These are phyloP conservation scores for Phytophthora ohioensis DNA, from an alignment of 352 stramenopile species.

Conservation along the genomic window DNA sequence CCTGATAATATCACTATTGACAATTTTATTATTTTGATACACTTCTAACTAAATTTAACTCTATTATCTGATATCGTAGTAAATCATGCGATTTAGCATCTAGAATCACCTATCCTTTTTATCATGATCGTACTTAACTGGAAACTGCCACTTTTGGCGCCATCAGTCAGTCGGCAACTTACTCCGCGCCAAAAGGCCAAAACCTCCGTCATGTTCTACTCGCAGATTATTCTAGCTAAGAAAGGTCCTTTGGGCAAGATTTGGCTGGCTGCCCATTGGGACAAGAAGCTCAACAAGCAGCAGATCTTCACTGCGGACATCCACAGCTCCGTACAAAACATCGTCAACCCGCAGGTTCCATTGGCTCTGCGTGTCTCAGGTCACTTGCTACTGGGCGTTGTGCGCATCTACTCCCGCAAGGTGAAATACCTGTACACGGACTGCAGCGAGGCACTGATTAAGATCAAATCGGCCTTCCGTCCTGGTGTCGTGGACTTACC, in stretches of 20 bases:
- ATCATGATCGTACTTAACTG: conserved; percentile 17
- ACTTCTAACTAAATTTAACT: too few species aligned
- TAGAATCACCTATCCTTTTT: not conserved
- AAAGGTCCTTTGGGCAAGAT: conserved; percentile 99
- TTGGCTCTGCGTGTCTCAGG: conserved; percentile 97
- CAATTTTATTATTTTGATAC: not conserved
- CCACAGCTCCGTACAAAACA: conserved; percentile 95
- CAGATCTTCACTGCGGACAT: conserved; percentile 99
- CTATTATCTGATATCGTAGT: too few species aligned
- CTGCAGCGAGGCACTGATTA: conserved; percentile 98
- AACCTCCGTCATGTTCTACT: conserved; percentile 96
- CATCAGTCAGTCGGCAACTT: conserved; percentile 33
- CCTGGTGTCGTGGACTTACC: conserved; percentile 85
- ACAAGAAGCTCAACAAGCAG: conserved; percentile 99
- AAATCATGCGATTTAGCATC: not conserved
- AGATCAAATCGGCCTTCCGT: conserved; percentile 98
- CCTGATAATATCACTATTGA: not conserved
- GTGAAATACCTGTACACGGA: conserved; percentile 98
- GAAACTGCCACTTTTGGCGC: conserved; percentile 11
- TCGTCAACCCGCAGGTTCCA: conserved; percentile 97
- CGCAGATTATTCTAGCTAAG: conserved; percentile 99
- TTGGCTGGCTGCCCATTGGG: conserved; percentile 99
- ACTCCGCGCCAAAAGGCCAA: not conserved
- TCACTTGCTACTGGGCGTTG: conserved; percentile 98
- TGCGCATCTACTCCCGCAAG: conserved; percentile 98